Evolutionary conservation across 768 basidiomycete genomes (phyloP).

Genomic region (Hypsizygus marmoreus): DNA sequence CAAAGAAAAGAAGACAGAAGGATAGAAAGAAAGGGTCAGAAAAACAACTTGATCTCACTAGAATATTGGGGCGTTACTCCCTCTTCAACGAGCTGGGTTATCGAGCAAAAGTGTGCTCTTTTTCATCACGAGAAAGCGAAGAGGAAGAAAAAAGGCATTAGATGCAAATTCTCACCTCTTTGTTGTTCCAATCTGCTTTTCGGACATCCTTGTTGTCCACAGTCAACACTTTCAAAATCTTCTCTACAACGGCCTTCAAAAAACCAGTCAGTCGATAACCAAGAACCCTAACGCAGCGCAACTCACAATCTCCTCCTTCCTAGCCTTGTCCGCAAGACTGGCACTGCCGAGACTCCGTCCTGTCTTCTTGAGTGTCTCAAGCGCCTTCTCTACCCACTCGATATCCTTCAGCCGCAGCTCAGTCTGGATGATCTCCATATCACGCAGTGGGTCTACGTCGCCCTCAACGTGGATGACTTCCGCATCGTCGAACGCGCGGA

Average conservation of each 20-base stretch:
- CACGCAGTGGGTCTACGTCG: constrained; percentile 92
- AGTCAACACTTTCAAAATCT: constrained; percentile 75
- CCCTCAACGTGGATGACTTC: constrained; percentile 99
- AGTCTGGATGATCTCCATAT: constrained; percentile 96
- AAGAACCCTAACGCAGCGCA: background rate
- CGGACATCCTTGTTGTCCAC: constrained; percentile 88
- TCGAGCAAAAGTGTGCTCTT: no score
- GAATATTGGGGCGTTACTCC: no score
- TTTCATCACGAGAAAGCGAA: constrained; percentile 3
- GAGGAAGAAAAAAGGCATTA: constrained; percentile 6
- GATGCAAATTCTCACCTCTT: constrained; percentile 97
- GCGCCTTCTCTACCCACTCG: constrained; percentile 94
- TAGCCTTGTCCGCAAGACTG: constrained; percentile 90
- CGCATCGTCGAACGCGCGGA: constrained; percentile 98
- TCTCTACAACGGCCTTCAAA: constrained; percentile 84
- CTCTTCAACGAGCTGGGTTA: no score
- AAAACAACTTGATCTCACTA: no score
- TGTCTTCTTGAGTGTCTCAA: constrained; percentile 76
- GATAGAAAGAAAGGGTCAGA: constrained; percentile 2
- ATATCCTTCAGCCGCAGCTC: constrained; percentile 96
- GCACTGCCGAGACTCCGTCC: constrained; percentile 71
- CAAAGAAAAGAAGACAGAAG: background rate
- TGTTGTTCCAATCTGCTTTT: constrained; percentile 92
- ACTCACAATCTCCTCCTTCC: constrained; percentile 91
- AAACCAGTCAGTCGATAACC: background rate